Base-by-base conservation (phyloP, 495 filamentous ascomycete species). In the Daldinia childiae region DNA sequence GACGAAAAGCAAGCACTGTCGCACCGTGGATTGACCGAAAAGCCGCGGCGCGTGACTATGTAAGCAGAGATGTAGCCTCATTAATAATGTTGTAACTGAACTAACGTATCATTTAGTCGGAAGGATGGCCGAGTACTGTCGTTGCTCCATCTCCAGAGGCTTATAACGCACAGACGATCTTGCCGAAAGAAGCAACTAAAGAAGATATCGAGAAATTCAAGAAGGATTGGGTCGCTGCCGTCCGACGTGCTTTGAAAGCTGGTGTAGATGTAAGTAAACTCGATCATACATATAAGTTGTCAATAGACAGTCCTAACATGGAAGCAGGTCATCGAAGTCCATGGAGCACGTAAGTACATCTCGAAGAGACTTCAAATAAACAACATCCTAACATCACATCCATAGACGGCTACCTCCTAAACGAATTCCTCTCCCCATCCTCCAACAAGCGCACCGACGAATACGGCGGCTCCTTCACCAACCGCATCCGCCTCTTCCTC, bases 1-100 rank as follows among this genome's bases (percentile, higher is more conserved):
- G 92, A 1, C 81, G 92, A n/a, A 94, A 94, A 73, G 90, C 89
- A 0, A 86, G 82, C 58, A 90, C 86, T 1, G 83, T 91, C 3
- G 86, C 92, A 0, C 90, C 91, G 0, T 93, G 90, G 90, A 65
- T 92, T 4, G 78, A 79, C 66, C 51, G 64, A 43, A 81, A 82
- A 24, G 66, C 66, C 39, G 8, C 80, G 62, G 41, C 74, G 82
- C 6, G 90, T 87, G 1, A 83, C 82, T 1, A 81, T 84, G 62
- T 84, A 79, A 36, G 80, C 36, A 12, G 7, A 32, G 12, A 26
- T 2, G 8, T 3, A 3, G 11, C 29, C 26, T 14, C 9, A 0
- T 21, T 19, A 17, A 71, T 3, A 59, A 57, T 38, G 17, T 15
- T n/a, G 17, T 24, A 48, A 15, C 32, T 29, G 19, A 66, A n/a